phyloP scores from a whole-genome alignment of 169 alveolate species.

The Cryptosporidium baileyi region DNA sequence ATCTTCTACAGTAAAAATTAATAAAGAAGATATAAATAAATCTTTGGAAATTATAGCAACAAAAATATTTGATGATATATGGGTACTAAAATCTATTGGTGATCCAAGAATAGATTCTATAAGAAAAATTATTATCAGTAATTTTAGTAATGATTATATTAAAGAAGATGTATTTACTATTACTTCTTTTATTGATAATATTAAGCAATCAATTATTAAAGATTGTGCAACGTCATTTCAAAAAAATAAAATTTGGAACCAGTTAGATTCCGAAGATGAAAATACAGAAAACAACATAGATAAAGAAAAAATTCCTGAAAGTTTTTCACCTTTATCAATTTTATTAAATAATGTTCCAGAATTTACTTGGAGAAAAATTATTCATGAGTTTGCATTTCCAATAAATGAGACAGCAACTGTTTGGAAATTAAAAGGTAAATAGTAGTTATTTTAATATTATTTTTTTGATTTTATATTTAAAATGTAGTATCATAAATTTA shows the following conservation, averaged over 20 bases:
- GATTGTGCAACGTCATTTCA: neutral
- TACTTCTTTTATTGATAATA: conserved; percentile 55
- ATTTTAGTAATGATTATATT: neutral
- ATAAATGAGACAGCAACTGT: conserved; percentile 65
- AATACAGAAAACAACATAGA: neutral
- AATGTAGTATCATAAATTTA: neutral
- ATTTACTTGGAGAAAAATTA: conserved; percentile 54
- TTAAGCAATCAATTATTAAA: conserved; percentile 29
- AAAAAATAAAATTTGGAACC: conserved; percentile 3
- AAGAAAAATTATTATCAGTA: conserved; percentile 13
- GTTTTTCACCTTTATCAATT: neutral
- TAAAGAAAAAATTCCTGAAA: neutral
- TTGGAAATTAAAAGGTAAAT: conserved; percentile 45
- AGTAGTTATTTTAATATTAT: neutral
- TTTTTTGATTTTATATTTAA: conserved; percentile 14
- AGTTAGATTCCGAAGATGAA: neutral
- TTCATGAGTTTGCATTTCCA: conserved; percentile 67
- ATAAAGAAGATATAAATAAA: conserved; percentile 22
- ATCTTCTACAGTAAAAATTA: conserved; percentile 14
- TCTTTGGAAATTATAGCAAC: conserved; percentile 59
- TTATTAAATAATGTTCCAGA: conserved; percentile 56
- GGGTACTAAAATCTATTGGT: conserved; percentile 49
- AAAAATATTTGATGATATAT: conserved; percentile 34
- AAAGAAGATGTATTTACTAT: conserved; percentile 62
- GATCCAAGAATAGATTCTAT: conserved; percentile 53